phyloP scores from a whole-genome alignment of 352 stramenopile genomes.

The Blastocystis hominis region DNA sequence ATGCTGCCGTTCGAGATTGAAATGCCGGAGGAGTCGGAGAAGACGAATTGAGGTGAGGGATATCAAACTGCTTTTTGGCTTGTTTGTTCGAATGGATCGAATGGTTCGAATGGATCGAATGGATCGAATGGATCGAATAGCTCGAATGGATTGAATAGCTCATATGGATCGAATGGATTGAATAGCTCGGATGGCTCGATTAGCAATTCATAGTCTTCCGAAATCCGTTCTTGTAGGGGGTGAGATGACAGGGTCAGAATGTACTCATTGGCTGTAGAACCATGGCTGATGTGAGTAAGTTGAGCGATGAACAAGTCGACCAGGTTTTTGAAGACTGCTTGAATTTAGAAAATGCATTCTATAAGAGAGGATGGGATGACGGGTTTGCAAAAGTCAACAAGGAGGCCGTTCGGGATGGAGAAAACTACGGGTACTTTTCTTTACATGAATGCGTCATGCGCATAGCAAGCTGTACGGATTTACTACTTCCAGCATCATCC shows the following conservation, averaged over 20 bases:
- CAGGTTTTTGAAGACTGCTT: slow-evolving; percentile 6
- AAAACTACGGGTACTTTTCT: slow-evolving; percentile 22
- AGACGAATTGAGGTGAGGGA: too few species aligned
- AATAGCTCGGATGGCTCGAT: too few species aligned
- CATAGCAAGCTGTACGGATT: slow-evolving; percentile 29
- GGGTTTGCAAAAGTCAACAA: background rate
- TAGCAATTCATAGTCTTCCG: too few species aligned
- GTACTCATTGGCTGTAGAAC: background rate
- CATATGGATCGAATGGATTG: too few species aligned
- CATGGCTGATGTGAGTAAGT: background rate
- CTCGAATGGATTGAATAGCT: too few species aligned
- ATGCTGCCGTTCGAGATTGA: slow-evolving; percentile 13
- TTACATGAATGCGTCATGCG: background rate
- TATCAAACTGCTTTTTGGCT: too few species aligned
- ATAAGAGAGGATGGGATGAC: background rate
- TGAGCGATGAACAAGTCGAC: slow-evolving; percentile 2
- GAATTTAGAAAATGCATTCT: slow-evolving; percentile 18
- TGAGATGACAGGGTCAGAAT: too few species aligned
- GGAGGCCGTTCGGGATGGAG: background rate
- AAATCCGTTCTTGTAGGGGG: too few species aligned
- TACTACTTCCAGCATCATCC: background rate
- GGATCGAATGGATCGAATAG: too few species aligned
- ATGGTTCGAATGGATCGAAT: too few species aligned
- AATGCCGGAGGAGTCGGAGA: background rate
- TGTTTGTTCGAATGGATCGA: too few species aligned